These are phyloP conservation scores for Ustilago trichophora DNA, from an alignment of 1,284 basidiomycete species.

Conservation along the genomic window DNA sequence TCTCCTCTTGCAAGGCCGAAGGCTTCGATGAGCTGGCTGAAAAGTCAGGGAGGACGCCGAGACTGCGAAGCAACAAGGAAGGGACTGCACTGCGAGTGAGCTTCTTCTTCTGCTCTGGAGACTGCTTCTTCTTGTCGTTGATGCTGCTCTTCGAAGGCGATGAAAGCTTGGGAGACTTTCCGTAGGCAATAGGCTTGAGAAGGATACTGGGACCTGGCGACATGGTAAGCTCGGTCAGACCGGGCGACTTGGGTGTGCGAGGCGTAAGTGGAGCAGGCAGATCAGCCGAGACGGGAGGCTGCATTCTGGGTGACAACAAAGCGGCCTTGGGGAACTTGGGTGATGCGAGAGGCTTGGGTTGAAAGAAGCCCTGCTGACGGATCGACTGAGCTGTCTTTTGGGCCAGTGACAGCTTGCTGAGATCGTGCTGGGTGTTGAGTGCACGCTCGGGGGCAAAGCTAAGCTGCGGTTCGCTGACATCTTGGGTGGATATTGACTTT, in stretches of 20 bases:
- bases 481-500: constrained; percentile 34
- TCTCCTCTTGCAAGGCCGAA: constrained; percentile 2
- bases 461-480: constrained; percentile 36
- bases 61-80: constrained; percentile 47
- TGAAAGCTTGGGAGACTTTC: constrained; percentile 27
- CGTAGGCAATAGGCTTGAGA: constrained; percentile 34
- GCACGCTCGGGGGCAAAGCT: constrained; percentile 32
- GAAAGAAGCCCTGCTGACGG: constrained; percentile 21
- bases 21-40: constrained; percentile 7
- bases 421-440: constrained; percentile 22
- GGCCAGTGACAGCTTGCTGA: constrained; percentile 26
- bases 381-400: constrained; percentile 26
- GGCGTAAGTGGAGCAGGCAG: constrained; percentile 10
- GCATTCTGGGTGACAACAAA: constrained; percentile 37
- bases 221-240: constrained; percentile 42
- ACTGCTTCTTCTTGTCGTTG: constrained; percentile 5
- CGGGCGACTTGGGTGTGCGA: constrained; percentile 30
- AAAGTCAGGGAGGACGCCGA: constrained; percentile 35
- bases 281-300: constrained; percentile 15
- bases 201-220: constrained; percentile 44
- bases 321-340: constrained; percentile 38
- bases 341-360: constrained; percentile 9
- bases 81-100: constrained; percentile 37
- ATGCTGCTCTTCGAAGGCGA: constrained; percentile 12
- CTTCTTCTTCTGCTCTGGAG: constrained; percentile 36